Base-by-base conservation (phyloP, 352 stramenopile species). In the Phytophthora melonis region DNA sequence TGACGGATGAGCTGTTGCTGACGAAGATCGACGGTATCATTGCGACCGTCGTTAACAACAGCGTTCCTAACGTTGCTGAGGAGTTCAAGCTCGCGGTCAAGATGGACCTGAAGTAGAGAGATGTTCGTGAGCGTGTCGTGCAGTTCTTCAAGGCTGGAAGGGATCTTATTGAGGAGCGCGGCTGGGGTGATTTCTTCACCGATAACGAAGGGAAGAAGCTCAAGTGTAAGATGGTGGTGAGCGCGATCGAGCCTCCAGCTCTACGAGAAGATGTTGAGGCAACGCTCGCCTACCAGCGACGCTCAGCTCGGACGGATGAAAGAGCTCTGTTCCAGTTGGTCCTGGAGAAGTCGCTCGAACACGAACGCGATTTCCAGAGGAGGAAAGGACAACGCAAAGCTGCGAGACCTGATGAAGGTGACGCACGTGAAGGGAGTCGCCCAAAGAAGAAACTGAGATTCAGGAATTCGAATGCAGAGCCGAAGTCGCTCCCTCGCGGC, bases 51-150 rank as follows among this genome's bases (percentile, higher is more conserved):
- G 39, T 36, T 3, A 68, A 68, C 52, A 62, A 62, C 36, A 62
- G 9, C 5, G 18, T 68, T 18, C 52, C 36, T 1, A 56, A 66
- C 41, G 25, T 68, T 11, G 53, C 21, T 6, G 19, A 10, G 7
- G 36, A 62, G 14, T 62, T 62, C 18, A 62, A 62, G 18, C 23
- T 56, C 3, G 25, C 34, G 3, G 16, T 68, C 13, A 55, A 49
- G n/a, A 68, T 68, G 62, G 25, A 68, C 16, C n/a, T 68, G 18
- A 56, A 57, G 18, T 16, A 68, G 18, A 27, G 9, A 6, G 62
- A 68, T 16, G 36, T 62, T 11, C 21, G 36, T 13, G 25, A 55
- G 10, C 25, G 50, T 3, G 62, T 62, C 1, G 13, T 68, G 16
- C 50, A 68, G 13, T 62, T 50, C 19, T 62, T 61, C 25, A 68